phyloP scores from a whole-genome alignment of 2,329 filamentous ascomycete genomes.

The Decorospora gaudefroyi region DNA sequence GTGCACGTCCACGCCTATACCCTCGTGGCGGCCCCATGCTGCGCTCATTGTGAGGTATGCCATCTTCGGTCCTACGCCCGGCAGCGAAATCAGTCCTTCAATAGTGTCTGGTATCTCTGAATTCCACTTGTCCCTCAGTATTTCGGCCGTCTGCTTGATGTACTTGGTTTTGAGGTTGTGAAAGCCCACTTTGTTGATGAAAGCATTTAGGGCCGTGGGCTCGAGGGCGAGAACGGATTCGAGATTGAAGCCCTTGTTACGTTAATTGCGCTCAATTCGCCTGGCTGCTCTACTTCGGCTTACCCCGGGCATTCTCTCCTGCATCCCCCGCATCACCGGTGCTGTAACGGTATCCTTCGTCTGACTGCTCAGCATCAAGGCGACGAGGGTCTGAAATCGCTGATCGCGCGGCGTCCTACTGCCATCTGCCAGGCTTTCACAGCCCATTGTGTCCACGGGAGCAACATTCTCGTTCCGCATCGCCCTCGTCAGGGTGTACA shows the following conservation, averaged over 20 bases:
- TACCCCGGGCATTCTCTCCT: constrained; percentile 68
- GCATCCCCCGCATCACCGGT: constrained; percentile 76
- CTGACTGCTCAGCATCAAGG: constrained; percentile 89
- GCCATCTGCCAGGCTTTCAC: constrained; percentile 72
- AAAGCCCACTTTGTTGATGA: constrained; percentile 86
- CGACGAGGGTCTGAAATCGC: constrained; percentile 83
- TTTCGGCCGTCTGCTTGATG: constrained; percentile 73
- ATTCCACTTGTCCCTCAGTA: constrained; percentile 70
- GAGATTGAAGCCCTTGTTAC: constrained; percentile 64
- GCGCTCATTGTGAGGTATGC: constrained; percentile 83
- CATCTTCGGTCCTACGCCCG: constrained; percentile 94
- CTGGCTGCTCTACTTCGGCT: not conserved
- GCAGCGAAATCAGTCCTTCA: constrained; percentile 73
- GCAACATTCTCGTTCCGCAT: constrained; percentile 77
- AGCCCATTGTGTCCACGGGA: constrained; percentile 97
- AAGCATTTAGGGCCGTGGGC: constrained; percentile 67
- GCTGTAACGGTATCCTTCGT: constrained; percentile 93
- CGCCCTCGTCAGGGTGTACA: constrained; percentile 75
- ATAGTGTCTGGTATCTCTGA: constrained; percentile 82
- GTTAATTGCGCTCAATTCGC: not conserved
- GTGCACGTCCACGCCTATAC: constrained; percentile 93
- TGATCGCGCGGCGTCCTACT: constrained; percentile 59
- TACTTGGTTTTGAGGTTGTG: constrained; percentile 92
- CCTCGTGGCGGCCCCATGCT: constrained; percentile 70
- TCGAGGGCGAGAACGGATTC: constrained; percentile 76